Evolutionary conservation across 164 flowering plant species (phyloP), one percentile per base, ranked within the genome.

Genomic region (Hamamelis virginiana): DNA sequence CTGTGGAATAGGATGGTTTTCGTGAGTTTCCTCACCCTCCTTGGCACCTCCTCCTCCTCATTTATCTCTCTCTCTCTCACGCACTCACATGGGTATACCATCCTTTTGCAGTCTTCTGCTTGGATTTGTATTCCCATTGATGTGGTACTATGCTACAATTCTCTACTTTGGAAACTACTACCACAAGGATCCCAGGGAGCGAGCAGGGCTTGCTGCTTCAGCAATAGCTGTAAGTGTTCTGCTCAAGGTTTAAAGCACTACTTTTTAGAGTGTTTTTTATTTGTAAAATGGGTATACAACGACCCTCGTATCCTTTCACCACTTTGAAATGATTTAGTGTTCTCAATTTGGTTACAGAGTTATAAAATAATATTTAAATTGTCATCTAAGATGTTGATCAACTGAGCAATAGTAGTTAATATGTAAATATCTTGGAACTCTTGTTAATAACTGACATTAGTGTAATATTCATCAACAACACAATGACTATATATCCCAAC

Each of bases 1-100:
- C 50, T 83, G 86, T 64, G 86, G 86, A 66, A 78, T 83, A 44
- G 86, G 86, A 66, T 83, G 86, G 86, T 83, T 74, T 62, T 83
- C 76, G 86, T 83, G 69, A 80, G 86, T 78, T 45, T 65, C 4
- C 22, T 43, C n/a, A 28, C 55, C 14, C 57, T 53, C 25, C 28
- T 16, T 25, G 10, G 16, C 51, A 18, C 53, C 43, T 46, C 25
- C n/a, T 50, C 58, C 25, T 50, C 38, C 43, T 10, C 43, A 38
- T 15, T 18, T 5, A 26, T 27, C 48, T 41, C 46, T 41, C 47
- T 9, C 12, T 44, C 14, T 45, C 52, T 28, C 46, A 27, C 4
- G 23, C 21, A 21, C 27, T 64, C 46, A 51, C 38, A 65, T 26
- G 9, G 8, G 16, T 22, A 26, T 45, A 8, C 8, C 52, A 60